Conservation (phyloP, 1,284 basidiomycete species). For the Heterobasidion annosum region DNA sequence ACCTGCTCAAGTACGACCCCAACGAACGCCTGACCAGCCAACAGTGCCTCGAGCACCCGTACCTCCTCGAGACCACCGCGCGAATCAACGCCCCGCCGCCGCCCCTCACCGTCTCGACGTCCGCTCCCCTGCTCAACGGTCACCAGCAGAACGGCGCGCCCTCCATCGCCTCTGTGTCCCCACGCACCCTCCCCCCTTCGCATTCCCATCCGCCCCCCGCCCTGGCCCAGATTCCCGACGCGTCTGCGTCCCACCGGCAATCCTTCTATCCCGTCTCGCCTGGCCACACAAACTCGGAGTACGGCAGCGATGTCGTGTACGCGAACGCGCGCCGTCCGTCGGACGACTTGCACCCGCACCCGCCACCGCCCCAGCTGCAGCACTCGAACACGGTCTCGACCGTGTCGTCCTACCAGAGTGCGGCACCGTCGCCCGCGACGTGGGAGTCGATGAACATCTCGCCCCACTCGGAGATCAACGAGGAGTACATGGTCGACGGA, state of each 20-base stretch:
- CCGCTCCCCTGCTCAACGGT: conserved; percentile 14
- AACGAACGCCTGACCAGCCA: conserved; percentile 75
- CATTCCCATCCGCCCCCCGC: conserved; percentile 36
- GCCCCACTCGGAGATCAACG: conserved; percentile 33
- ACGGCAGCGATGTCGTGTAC: conserved; percentile 13
- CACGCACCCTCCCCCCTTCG: conserved; percentile 49
- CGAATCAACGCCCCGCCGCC: conserved; percentile 48
- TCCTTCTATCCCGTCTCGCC: conserved; percentile 36
- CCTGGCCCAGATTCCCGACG: conserved; percentile 33
- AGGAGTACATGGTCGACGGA: conserved; percentile 23
- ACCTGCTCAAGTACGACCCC: conserved; percentile 91
- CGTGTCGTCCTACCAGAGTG: conserved; percentile 19
- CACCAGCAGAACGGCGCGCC: conserved; percentile 27
- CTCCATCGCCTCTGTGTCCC: conserved; percentile 39
- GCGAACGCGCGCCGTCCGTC: conserved; percentile 8
- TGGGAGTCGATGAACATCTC: conserved; percentile 58
- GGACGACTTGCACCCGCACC: conserved; percentile 9
- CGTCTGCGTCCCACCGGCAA: conserved; percentile 46
- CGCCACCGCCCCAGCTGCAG: conserved; percentile 8
- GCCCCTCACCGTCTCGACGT: conserved; percentile 25
- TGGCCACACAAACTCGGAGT: conserved; percentile 7
- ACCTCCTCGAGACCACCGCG: conserved; percentile 69
- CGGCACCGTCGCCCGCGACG: conserved; percentile 13
- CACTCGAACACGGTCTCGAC: conserved; percentile 17
- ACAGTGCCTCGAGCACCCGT: conserved; percentile 84